Evolutionary conservation across 352 stramenopile genomes (phyloP).

Genomic region (Globisporangium sylvaticum): DNA sequence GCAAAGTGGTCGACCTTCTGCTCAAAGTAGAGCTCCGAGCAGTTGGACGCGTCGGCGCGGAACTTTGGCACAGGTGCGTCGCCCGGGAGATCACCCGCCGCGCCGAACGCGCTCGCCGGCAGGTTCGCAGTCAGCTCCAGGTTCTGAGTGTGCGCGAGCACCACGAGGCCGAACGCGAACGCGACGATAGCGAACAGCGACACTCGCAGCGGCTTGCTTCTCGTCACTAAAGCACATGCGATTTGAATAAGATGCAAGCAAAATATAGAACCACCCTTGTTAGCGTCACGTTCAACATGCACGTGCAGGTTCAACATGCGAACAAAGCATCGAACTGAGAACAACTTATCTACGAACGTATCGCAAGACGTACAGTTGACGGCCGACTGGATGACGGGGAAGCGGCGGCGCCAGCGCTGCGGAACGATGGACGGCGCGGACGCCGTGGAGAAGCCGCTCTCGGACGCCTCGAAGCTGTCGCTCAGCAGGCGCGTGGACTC

Average conservation of each 20-base stretch:
- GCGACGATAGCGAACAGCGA: slow-evolving; percentile 40
- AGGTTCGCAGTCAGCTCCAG: slow-evolving; percentile 42
- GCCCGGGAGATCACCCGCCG: slow-evolving; percentile 12
- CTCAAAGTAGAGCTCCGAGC: slow-evolving; percentile 81
- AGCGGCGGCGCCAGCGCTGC: slow-evolving; percentile 19
- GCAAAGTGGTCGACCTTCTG: slow-evolving; percentile 90
- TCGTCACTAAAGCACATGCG: neutral
- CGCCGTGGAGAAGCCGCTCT: slow-evolving; percentile 4
- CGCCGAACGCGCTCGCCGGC: slow-evolving; percentile 31
- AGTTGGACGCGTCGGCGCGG: slow-evolving; percentile 59
- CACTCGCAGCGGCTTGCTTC: slow-evolving; percentile 33
- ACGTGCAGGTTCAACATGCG: neutral
- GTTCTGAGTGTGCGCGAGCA: slow-evolving; percentile 69
- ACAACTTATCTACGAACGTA: neutral
- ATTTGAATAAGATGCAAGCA: neutral
- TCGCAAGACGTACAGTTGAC: slow-evolving; percentile 11
- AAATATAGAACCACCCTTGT: neutral
- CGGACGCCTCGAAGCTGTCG: neutral
- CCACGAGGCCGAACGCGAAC: slow-evolving; percentile 54
- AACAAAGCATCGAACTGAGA: neutral
- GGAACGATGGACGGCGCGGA: slow-evolving; percentile 17
- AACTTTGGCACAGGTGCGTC: slow-evolving; percentile 13
- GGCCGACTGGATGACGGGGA: slow-evolving; percentile 15
- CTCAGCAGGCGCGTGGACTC: slow-evolving; percentile 12
- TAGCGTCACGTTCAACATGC: neutral